Evolutionary conservation across 495 filamentous ascomycete species (phyloP).

Genomic region (Penicillium flavigenum): DNA sequence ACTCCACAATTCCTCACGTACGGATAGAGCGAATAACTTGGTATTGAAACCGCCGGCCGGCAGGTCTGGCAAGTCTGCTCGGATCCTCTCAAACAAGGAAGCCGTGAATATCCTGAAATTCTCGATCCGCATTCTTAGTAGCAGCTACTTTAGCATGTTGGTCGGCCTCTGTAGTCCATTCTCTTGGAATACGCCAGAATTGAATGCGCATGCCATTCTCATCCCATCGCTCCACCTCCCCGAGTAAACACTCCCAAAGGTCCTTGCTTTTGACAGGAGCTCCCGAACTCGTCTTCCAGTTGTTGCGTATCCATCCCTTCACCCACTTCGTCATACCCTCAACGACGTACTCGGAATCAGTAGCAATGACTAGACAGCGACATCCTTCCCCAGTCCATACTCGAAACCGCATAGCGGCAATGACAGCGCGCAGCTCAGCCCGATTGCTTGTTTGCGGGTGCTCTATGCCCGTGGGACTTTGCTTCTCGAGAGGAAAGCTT

Average conservation of each 20-base stretch:
- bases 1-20: too few species aligned
- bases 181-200: conserved; percentile 30
- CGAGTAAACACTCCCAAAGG: conserved; percentile 34
- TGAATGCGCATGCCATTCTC: conserved; percentile 26
- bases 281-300: background rate
- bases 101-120: background rate
- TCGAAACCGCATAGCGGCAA: conserved; percentile 34
- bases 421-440: conserved; percentile 43
- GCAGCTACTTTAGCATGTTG: background rate
- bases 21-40: too few species aligned
- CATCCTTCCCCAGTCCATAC: conserved; percentile 11
- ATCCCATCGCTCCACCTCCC: conserved; percentile 18
- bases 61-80: background rate
- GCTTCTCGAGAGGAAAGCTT: background rate
- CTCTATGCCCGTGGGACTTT: background rate
- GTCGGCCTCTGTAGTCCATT: background rate
- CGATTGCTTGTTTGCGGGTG: conserved; percentile 34
- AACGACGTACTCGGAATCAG: conserved; percentile 40
- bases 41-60: background rate
- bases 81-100: background rate
- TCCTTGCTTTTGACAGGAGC: conserved; percentile 18
- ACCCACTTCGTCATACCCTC: conserved; percentile 33
- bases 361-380: conserved; percentile 36
- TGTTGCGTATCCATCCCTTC: conserved; percentile 17
- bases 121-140: background rate